Percentiles rank a stretch among this genome's conserved stretches.
Evolutionary conservation across 1,284 basidiomycete species (phyloP).

Genomic region (Pterula multifida): DNA sequence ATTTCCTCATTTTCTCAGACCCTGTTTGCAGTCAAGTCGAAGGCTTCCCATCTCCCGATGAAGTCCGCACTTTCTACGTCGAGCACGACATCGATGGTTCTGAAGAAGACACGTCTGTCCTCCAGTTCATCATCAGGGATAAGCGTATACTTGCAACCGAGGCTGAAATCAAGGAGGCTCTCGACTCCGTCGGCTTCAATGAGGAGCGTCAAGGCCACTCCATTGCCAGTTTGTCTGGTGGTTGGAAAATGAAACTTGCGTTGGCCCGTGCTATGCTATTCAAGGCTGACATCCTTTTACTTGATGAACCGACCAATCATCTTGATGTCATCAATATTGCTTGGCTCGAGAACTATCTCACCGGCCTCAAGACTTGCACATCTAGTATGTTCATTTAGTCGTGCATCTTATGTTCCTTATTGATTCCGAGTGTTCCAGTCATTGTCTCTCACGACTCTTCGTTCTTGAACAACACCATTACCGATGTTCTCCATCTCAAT

Average conservation of each 20-base stretch:
- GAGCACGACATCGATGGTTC: conserved; percentile 97
- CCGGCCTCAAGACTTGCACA: conserved; percentile 80
- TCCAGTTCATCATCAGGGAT: conserved; percentile 82
- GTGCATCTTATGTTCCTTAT: conserved; percentile 8
- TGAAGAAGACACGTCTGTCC: conserved; percentile 85
- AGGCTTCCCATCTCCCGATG: conserved; percentile 92
- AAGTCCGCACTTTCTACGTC: conserved; percentile 97
- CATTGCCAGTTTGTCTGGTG: conserved; percentile 92
- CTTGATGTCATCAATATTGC: conserved; percentile 95
- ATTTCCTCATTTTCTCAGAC: conserved; percentile 6
- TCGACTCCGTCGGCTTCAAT: conserved; percentile 86
- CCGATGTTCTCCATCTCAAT: conserved; percentile 97
- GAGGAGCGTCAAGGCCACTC: conserved; percentile 77
- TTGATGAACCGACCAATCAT: conserved; percentile 98
- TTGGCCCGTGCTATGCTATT: conserved; percentile 97
- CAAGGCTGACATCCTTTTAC: conserved; percentile 94
- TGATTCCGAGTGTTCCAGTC: conserved; percentile 30
- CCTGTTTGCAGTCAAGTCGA: conserved; percentile 66
- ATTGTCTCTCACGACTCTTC: conserved; percentile 98
- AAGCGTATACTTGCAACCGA: conserved; percentile 69
- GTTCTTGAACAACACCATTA: conserved; percentile 98
- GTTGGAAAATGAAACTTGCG: conserved; percentile 99
- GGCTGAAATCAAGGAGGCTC: conserved; percentile 69
- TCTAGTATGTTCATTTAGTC: conserved; percentile 52
- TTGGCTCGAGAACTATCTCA: conserved; percentile 95